Evolutionary conservation across 768 basidiomycete species (phyloP).

Genomic region (Suillus discolor): DNA sequence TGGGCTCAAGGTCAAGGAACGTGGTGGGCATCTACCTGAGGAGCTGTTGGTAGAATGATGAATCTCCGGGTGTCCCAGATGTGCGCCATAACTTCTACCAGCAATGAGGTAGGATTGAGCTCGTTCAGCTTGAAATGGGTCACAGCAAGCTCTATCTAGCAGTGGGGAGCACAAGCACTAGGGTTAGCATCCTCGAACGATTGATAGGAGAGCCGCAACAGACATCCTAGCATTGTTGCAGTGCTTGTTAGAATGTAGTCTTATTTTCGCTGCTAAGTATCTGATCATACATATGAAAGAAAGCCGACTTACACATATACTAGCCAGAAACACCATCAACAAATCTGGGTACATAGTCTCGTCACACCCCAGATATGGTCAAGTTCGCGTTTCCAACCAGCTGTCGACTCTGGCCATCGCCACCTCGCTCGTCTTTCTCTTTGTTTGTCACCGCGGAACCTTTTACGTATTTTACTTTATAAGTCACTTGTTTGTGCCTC

Average conservation of each 20-base stretch:
- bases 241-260: background rate
- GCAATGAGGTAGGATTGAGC: background rate
- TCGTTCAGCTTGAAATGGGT: background rate
- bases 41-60: background rate
- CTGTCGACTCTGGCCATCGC: no score
- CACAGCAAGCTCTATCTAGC: background rate
- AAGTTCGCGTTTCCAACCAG: no score
- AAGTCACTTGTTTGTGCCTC: no score
- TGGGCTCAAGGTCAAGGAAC: no score
- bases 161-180: background rate
- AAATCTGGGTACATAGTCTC: no score
- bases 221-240: background rate
- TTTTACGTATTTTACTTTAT: no score
- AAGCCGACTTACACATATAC: no score
- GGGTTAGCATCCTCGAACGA: background rate
- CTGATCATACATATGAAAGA: background rate
- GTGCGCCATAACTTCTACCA: background rate
- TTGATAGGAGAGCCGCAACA: background rate
- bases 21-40: background rate
- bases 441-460: no score
- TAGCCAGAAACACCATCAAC: no score
- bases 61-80: background rate
- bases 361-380: no score
- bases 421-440: no score
- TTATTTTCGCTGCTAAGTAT: background rate